Conservation (phyloP, 2,329 filamentous ascomycete genomes). For the Nemania diffusa region DNA sequence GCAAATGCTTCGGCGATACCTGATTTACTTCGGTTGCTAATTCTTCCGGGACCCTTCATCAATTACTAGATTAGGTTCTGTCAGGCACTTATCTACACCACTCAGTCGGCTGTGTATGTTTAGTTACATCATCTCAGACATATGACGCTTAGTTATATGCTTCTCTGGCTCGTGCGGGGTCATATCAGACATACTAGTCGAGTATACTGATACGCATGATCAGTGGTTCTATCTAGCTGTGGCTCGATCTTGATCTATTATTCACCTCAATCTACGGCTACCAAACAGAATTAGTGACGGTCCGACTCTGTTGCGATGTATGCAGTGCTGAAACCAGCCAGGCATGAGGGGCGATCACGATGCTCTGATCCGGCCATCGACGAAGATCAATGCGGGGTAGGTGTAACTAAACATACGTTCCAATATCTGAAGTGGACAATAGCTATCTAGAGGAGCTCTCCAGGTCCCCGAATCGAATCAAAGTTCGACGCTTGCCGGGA, state of each 20-base stretch:
- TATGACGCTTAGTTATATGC: not conserved
- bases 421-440: conserved; percentile 5
- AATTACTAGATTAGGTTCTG: too few species aligned
- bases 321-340: conserved; percentile 6
- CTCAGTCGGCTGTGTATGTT: too few species aligned
- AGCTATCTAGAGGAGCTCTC: not conserved
- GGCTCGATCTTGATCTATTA: not conserved
- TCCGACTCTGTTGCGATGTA: conserved; percentile 1
- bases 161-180: not conserved
- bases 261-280: conserved; percentile 8
- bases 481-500: conserved; percentile 34
- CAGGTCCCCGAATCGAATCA: conserved; percentile 22
- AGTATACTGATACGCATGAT: not conserved
- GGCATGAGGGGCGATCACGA: conserved; percentile 36
- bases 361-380: conserved; percentile 35
- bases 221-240: not conserved
- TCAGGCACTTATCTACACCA: too few species aligned
- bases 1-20: too few species aligned
- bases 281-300: not conserved
- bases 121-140: too few species aligned
- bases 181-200: not conserved
- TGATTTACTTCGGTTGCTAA: too few species aligned
- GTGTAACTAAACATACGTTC: not conserved
- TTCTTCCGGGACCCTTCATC: too few species aligned
- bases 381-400: conserved; percentile 45